These are phyloP conservation scores for Quercus phellos DNA, from an alignment of 331 rosid genomes.

Conservation along the genomic window DNA sequence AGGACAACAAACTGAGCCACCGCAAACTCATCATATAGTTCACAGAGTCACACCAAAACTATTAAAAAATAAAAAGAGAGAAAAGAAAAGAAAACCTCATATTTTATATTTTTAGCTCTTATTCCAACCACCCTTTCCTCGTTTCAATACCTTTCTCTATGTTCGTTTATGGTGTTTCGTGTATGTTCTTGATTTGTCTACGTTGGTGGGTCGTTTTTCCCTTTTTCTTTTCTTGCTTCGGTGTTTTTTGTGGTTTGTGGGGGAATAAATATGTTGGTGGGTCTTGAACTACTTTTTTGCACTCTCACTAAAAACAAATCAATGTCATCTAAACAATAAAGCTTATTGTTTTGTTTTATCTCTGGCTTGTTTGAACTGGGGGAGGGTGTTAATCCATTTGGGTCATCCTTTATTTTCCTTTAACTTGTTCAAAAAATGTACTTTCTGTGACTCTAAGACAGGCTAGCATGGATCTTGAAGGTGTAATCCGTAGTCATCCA, in stretches of 20 bases:
- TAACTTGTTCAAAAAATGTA: slow-evolving; percentile 27
- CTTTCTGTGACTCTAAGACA: slow-evolving; percentile 25
- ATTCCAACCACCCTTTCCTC: slow-evolving; percentile 32
- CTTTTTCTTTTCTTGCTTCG: not conserved
- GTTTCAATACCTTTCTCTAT: slow-evolving; percentile 22
- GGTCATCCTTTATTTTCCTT: slow-evolving; percentile 32
- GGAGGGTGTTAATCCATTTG: slow-evolving; percentile 29
- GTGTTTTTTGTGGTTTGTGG: not conserved
- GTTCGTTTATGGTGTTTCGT: slow-evolving; percentile 41
- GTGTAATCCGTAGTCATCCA: slow-evolving; percentile 44
- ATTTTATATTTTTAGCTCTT: slow-evolving; percentile 29
- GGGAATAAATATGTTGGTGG: slow-evolving; percentile 30
- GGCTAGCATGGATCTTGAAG: slow-evolving; percentile 68
- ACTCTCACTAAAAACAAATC: not conserved
- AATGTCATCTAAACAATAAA: not conserved
- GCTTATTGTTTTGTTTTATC: not conserved
- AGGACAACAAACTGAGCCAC: slow-evolving; percentile 1
- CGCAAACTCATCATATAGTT: slow-evolving; percentile 2
- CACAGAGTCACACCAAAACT: not conserved
- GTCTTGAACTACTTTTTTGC: slow-evolving; percentile 19
- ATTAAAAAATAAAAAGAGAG: not conserved
- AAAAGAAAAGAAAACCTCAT: slow-evolving; percentile 3
- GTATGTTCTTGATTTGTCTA: slow-evolving; percentile 48
- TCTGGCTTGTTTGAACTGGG: slow-evolving; percentile 34
- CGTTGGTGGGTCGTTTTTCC: slow-evolving; percentile 31